Conservation (phyloP, 2,329 filamentous ascomycete genomes). For the Clonostachys rhizophaga region DNA sequence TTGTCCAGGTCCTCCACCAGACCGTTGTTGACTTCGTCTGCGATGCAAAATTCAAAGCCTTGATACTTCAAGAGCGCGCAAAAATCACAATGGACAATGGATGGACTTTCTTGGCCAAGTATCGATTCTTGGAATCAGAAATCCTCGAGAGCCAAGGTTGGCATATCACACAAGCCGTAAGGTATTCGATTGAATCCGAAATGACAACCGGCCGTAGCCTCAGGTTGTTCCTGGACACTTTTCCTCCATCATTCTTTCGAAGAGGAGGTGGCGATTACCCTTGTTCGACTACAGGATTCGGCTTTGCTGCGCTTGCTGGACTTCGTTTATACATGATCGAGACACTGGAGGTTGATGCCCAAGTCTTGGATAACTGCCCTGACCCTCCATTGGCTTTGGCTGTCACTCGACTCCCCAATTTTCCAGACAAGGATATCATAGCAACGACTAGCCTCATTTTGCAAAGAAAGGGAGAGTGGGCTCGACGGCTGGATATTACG, state of each 20-base stretch:
- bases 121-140: background rate
- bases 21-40: background rate
- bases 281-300: background rate
- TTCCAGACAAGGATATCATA: no score
- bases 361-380: background rate
- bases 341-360: background rate
- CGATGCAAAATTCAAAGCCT: background rate
- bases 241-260: background rate
- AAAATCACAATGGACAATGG: background rate
- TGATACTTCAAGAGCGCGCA: background rate
- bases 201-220: background rate
- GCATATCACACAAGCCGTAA: background rate
- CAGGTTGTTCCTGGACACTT: background rate
- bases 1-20: background rate
- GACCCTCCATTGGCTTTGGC: background rate
- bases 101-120: background rate
- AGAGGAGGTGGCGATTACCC: background rate
- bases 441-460: no score
- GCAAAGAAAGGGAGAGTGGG: no score
- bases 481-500: no score
- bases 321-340: background rate
- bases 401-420: no score
- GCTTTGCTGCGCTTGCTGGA: background rate
- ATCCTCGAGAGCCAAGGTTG: background rate
- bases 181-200: background rate